Percentiles rank a stretch among this genome's conserved stretches.
Evolutionary conservation across 78 protist genomes (phyloP).

Genomic region (Dictyostelium brefeldianum): DNA sequence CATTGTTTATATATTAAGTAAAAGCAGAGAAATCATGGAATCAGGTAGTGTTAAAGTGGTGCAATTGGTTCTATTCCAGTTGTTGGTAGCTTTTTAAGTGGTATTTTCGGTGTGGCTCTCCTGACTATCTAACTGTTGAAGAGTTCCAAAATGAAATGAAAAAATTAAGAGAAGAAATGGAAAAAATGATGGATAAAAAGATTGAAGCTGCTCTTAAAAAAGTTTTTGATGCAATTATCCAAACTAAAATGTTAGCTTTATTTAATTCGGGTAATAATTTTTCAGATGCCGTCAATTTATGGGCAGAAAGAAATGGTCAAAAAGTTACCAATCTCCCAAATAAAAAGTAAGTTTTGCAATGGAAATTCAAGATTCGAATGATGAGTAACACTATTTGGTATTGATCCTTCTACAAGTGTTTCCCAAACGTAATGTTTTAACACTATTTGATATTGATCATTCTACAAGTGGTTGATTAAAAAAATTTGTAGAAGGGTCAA

Average conservation of each 20-base stretch:
- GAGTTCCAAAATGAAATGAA: constrained; percentile 17
- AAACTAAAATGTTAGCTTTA: constrained; percentile 18
- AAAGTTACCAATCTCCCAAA: constrained; percentile 19
- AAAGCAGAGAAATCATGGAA: too few relatives aligned
- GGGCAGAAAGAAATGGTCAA: constrained; percentile 34
- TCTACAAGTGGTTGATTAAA: too few relatives aligned
- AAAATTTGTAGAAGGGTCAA: too few relatives aligned
- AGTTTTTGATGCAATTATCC: constrained; percentile 21
- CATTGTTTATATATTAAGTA: too few relatives aligned
- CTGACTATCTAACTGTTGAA: constrained; percentile 11
- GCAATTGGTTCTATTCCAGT: too few relatives aligned
- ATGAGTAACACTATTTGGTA: too few relatives aligned
- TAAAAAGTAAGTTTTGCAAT: too few relatives aligned
- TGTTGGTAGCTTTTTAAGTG: constrained; percentile 27
- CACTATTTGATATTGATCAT: too few relatives aligned
- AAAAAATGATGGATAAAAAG: background rate
- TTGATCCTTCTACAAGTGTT: too few relatives aligned
- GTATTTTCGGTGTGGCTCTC: constrained; percentile 32
- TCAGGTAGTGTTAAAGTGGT: too few relatives aligned
- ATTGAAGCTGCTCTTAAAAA: constrained; percentile 18
- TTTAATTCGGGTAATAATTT: constrained; percentile 28
- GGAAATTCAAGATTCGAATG: too few relatives aligned
- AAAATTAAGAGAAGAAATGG: constrained; percentile 26
- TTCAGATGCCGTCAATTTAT: constrained; percentile 30
- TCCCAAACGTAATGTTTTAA: too few relatives aligned